Evolutionary conservation across 2,329 filamentous ascomycete genomes (phyloP).

Genomic region (Sarocladium strictum): DNA sequence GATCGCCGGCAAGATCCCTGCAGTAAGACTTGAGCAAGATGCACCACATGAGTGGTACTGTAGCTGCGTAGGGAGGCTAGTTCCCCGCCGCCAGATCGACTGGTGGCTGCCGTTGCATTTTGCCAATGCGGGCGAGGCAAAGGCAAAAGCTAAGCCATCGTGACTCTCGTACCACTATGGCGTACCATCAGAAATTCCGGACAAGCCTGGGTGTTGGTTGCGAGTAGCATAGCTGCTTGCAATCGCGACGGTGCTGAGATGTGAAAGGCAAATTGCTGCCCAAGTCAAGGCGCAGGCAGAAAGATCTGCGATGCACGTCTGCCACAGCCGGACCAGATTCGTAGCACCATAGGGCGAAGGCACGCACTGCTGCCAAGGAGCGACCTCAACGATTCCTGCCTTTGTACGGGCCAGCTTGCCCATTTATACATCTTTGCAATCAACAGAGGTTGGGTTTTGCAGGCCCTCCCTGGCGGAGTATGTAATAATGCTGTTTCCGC

Average conservation of each 20-base stretch:
- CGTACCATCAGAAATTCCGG: neutral
- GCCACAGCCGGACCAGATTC: neutral
- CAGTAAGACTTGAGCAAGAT: neutral
- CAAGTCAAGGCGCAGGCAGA: neutral
- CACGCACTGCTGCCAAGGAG: neutral
- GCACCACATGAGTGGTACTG: neutral
- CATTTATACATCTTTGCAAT: neutral
- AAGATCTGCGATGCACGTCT: neutral
- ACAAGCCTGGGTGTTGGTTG: neutral
- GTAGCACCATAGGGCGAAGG: neutral
- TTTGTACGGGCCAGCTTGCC: neutral
- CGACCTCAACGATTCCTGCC: neutral
- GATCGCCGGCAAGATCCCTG: slow-evolving; percentile 2
- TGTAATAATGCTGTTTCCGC: neutral
- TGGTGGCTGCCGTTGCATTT: neutral
- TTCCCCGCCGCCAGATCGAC: neutral
- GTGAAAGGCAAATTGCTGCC: neutral
- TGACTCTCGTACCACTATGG: neutral
- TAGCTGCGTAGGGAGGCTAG: neutral
- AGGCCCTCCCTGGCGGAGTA: neutral
- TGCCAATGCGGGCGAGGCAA: neutral
- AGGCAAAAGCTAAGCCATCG: neutral
- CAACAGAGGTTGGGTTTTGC: too few relatives aligned
- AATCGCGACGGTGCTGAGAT: neutral
- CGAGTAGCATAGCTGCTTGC: neutral